These are phyloP conservation scores for Candida pseudoviswanathii DNA, from an alignment of 1,139 yeast species.

Conservation along the genomic window DNA sequence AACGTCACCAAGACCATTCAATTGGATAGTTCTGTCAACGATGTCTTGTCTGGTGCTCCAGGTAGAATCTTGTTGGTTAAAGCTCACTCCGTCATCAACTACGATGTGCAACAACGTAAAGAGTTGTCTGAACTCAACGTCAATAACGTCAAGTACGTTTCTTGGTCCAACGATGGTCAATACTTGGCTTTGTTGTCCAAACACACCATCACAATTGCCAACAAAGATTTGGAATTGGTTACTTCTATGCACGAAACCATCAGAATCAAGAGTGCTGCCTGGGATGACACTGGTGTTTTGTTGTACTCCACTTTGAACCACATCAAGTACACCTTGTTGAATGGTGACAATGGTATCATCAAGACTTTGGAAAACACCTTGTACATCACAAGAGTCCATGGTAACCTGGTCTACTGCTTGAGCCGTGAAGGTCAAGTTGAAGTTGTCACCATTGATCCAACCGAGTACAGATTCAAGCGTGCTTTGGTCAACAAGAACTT, in stretches of 20 bases:
- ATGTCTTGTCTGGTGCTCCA: constrained; percentile 77
- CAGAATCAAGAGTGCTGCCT: constrained; percentile 94
- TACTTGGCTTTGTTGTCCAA: constrained; percentile 87
- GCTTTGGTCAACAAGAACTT: constrained; percentile 89
- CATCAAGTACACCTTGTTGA: constrained; percentile 87
- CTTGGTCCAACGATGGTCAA: constrained; percentile 89
- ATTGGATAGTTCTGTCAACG: constrained; percentile 70
- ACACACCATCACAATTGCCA: constrained; percentile 89
- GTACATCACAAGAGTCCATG: constrained; percentile 74
- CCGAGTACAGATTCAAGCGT: constrained; percentile 94
- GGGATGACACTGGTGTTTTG: constrained; percentile 94
- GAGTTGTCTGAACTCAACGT: constrained; percentile 70
- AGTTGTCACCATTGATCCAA: constrained; percentile 81
- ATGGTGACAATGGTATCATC: constrained; percentile 94
- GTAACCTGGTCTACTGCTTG: constrained; percentile 74
- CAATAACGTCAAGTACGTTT: constrained; percentile 81
- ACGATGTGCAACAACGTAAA: constrained; percentile 92
- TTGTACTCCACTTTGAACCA: constrained; percentile 94
- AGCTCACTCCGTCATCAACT: constrained; percentile 69
- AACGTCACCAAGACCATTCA: constrained; percentile 79
- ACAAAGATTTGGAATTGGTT: constrained; percentile 72
- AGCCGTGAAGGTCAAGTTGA: constrained; percentile 87
- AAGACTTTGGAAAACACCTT: constrained; percentile 91
- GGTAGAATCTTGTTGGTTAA: constrained; percentile 82
- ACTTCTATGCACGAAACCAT: constrained; percentile 95